phyloP scores from a whole-genome alignment of 2,329 filamentous ascomycete genomes.

The Zelopaecilomyces penicillatus region DNA sequence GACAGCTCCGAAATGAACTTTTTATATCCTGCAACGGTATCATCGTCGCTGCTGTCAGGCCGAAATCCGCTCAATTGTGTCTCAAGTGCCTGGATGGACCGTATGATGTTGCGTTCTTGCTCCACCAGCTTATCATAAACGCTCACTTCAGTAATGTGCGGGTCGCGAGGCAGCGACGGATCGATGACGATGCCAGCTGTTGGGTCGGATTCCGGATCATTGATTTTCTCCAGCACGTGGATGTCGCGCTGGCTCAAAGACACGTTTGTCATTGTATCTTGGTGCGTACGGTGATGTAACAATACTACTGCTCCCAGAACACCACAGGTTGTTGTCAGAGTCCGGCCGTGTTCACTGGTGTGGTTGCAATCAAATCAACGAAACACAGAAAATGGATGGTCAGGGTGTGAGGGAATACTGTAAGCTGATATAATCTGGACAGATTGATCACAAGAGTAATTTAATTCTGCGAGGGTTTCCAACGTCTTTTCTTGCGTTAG shows the following conservation, averaged over 20 bases:
- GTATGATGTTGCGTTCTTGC: conserved; percentile 45
- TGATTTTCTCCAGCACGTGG: conserved; percentile 57
- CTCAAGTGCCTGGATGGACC: conserved; percentile 47
- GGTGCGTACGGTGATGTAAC: too few relatives aligned
- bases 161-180: conserved; percentile 46
- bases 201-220: conserved; percentile 56
- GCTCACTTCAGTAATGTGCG: conserved; percentile 41
- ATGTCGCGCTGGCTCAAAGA: conserved; percentile 50
- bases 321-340: too few relatives aligned
- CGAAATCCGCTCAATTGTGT: conserved; percentile 38
- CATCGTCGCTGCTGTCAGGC: conserved; percentile 26
- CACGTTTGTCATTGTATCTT: conserved; percentile 35
- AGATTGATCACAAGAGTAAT: too few relatives aligned
- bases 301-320: too few relatives aligned
- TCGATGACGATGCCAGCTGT: conserved; percentile 46
- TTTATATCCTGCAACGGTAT: conserved; percentile 36
- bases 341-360: too few relatives aligned
- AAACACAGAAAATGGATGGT: too few relatives aligned
- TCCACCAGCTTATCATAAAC: conserved; percentile 44
- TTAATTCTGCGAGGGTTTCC: too few relatives aligned
- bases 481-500: too few relatives aligned
- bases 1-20: conserved; percentile 41
- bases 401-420: too few relatives aligned
- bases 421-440: too few relatives aligned
- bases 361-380: too few relatives aligned